A percentile compares a stretch with the other conserved stretches of the same genome.
Evolutionary conservation across 345 rosid species (phyloP).

Genomic region (Populus ilicifolia): DNA sequence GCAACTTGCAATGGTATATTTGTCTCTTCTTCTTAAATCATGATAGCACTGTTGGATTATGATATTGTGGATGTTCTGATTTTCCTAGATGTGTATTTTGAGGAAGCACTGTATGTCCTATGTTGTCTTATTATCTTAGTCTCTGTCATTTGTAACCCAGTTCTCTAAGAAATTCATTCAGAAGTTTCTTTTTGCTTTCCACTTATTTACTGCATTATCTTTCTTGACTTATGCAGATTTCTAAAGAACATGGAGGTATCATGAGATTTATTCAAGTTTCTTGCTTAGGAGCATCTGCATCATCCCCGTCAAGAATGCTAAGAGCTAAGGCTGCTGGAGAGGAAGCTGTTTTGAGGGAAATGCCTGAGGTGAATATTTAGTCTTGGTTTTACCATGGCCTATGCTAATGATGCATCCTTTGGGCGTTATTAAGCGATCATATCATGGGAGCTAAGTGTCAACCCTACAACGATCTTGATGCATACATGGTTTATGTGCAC

Average conservation of each 20-base stretch:
- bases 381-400: not conserved
- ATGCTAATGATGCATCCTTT: not conserved
- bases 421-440: not conserved
- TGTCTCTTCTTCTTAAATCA: not conserved
- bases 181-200: not conserved
- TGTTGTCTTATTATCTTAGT: not conserved
- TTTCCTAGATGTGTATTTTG: not conserved
- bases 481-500: not conserved
- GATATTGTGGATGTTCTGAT: not conserved
- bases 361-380: constrained; percentile 63
- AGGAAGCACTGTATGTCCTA: not conserved
- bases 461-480: not conserved
- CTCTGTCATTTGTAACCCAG: not conserved
- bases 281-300: constrained; percentile 76
- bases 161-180: too few relatives aligned
- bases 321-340: constrained; percentile 94
- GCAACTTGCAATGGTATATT: constrained; percentile 72
- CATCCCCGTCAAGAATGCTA: constrained; percentile 75
- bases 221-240: constrained; percentile 48
- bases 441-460: not conserved
- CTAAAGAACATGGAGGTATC: constrained; percentile 97
- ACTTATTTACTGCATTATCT: not conserved
- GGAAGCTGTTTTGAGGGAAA: constrained; percentile 70
- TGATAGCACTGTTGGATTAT: not conserved
- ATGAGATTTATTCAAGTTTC: constrained; percentile 95